phyloP scores from a whole-genome alignment of 371 early-diverging fungal species.

The Mucor circinelloides region DNA sequence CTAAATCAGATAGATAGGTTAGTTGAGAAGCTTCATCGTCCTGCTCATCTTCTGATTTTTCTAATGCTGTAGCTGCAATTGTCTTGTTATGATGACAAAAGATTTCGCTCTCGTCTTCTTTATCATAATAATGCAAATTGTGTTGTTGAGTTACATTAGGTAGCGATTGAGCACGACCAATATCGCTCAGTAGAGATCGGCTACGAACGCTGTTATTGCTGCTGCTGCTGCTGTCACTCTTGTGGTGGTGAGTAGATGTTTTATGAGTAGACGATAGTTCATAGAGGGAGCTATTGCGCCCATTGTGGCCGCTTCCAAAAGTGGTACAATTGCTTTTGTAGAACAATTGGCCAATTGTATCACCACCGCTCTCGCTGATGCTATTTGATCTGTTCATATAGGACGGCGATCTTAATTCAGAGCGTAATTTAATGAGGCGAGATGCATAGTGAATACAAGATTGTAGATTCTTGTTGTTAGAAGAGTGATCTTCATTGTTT shows the following conservation, averaged over 20 bases:
- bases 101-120: conserved; percentile 16
- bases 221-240: neutral
- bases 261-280: neutral
- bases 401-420: conserved; percentile 17
- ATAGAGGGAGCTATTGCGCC: neutral
- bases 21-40: conserved; percentile 1
- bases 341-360: neutral
- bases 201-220: neutral
- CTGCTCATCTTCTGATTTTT: neutral
- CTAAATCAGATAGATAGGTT: neutral
- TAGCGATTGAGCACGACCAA: conserved; percentile 5
- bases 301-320: neutral
- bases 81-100: neutral
- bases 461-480: neutral
- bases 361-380: neutral
- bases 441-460: conserved; percentile 18
- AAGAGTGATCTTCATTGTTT: neutral
- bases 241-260: neutral
- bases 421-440: conserved; percentile 18
- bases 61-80: neutral
- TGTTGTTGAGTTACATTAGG: neutral
- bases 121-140: neutral
- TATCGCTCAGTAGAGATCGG: neutral
- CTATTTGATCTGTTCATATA: conserved; percentile 1
- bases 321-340: neutral